phyloP scores from a whole-genome alignment of 306 rosid species.

The Myrica gale region DNA sequence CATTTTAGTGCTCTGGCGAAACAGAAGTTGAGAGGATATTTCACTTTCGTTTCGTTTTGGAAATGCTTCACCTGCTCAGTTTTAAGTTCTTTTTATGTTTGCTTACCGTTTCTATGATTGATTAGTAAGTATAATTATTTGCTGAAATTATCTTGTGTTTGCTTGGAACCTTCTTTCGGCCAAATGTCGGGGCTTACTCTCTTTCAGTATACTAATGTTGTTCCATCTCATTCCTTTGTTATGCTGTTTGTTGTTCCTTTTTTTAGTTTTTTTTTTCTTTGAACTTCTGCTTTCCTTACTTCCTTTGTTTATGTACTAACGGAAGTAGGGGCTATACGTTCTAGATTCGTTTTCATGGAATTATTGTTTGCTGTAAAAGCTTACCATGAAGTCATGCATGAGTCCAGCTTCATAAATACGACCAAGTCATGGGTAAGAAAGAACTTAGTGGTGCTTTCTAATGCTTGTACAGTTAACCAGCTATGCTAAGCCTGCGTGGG shows the following conservation, averaged over 20 bases:
- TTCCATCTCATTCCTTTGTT: neutral
- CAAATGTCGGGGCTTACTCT: neutral
- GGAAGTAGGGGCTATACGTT: neutral
- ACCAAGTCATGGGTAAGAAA: neutral
- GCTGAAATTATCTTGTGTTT: neutral
- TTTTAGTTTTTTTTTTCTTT: neutral
- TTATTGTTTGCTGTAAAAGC: neutral
- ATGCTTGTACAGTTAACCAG: conserved; percentile 52
- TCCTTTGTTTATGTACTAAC: neutral
- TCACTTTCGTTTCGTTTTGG: too few species aligned
- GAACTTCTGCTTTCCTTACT: neutral
- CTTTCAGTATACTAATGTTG: neutral
- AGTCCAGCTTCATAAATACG: neutral
- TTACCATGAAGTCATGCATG: too few species aligned
- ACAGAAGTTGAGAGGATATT: too few species aligned
- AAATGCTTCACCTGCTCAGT: neutral
- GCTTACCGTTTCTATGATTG: neutral
- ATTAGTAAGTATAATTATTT: neutral
- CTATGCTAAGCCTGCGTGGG: conserved; percentile 44
- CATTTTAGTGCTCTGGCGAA: too few species aligned
- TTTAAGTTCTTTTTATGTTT: neutral
- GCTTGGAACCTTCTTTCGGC: neutral
- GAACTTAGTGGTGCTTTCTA: neutral
- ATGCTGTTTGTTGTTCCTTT: neutral
- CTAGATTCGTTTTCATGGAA: neutral